Evolutionary conservation across 441 rosid species (phyloP), one percentile per base, ranked within the genome.

Genomic region (Mallotus repandus): DNA sequence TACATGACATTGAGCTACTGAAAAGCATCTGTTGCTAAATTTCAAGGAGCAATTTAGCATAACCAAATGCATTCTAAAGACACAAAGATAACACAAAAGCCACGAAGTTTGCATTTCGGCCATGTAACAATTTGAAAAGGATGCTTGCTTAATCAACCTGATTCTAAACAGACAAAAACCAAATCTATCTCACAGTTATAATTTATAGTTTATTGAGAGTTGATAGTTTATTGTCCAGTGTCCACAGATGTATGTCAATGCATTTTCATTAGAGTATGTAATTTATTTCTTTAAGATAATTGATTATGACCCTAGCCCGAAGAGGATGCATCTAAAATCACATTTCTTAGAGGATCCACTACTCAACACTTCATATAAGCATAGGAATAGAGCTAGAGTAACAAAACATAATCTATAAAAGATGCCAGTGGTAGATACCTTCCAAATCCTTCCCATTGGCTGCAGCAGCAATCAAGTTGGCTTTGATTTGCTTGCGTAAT

Each of bases 401-500:
- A 61, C 13, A 45, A 16, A 18, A 35, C 25, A 25, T 45, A 18
- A 57, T 29, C 18, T 32, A 29, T 29, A 54, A 77, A 46, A 50
- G 16, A 38, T 1, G 60, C 16, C 15, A 41, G 29, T 11, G 48
- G 50, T 70, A 25, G 57, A 70, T 85, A 96, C 99, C 99, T 90
- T 96, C 99, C 83, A 96, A 83, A 77, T 96, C 97, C 84, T 96
- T 96, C 77, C 99, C 99, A 76, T 89, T 87, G 70, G 97, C 96
- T 60, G 99, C 94, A 81, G 97, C 98, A 81, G 96, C 88, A 81
- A 90, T 69, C 69, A 93, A 85, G 76, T 91, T 93, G 57, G 93
- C 96, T 84, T 96, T 96, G 70, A 96, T 89, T 89, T 93, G 97
- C 78, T 89, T 88, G 46, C 99, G 93, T 88, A 93, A 76, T 82